These are phyloP conservation scores for Chlorella sp. DNA, from an alignment of 139 green algal genomes.

Conservation along the genomic window DNA sequence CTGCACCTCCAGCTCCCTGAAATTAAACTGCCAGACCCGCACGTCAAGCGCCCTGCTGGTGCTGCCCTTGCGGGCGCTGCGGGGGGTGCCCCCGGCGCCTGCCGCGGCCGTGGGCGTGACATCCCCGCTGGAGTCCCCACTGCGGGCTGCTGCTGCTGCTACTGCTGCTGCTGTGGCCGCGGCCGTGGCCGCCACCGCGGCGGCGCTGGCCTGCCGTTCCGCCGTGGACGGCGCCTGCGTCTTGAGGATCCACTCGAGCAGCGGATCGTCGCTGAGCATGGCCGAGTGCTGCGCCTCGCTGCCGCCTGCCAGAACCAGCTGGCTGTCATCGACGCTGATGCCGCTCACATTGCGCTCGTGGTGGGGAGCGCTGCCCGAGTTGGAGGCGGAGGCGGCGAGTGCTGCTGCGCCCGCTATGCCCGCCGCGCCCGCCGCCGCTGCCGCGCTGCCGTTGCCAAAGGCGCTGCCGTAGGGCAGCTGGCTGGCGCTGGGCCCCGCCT, in stretches of 20 bases:
- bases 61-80: too few relatives aligned
- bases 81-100: background rate
- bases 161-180: background rate
- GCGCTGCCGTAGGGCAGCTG: slow-evolving; percentile 14
- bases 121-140: too few relatives aligned
- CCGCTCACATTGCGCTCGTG: background rate
- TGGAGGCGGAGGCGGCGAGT: too few relatives aligned
- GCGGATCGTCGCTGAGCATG: background rate
- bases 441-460: slow-evolving; percentile 9
- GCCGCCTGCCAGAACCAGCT: background rate
- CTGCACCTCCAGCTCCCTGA: slow-evolving; percentile 54
- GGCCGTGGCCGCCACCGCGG: background rate
- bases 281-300: background rate
- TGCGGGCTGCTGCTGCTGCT: background rate
- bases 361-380: background rate
- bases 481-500: too few relatives aligned
- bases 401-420: background rate
- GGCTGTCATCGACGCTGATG: background rate
- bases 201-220: background rate
- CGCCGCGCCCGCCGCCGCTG: background rate
- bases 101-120: background rate
- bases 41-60: slow-evolving; percentile 13
- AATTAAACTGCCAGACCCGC: slow-evolving; percentile 23
- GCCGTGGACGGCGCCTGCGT: background rate
- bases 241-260: slow-evolving; percentile 19